These are phyloP conservation scores for Albugo laibachii DNA, from an alignment of 352 stramenopile species.

Conservation along the genomic window DNA sequence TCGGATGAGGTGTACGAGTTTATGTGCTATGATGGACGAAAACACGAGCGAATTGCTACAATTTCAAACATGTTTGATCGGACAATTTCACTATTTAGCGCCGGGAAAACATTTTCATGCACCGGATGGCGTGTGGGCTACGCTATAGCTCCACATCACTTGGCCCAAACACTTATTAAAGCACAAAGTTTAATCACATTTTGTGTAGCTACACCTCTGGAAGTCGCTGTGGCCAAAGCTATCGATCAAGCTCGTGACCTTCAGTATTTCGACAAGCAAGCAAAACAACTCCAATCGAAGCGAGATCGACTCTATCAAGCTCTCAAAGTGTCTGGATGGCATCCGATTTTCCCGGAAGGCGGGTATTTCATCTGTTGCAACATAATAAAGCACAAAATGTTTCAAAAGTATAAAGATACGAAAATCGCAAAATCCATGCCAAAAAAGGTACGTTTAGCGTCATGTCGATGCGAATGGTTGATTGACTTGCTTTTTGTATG, in stretches of 20 bases:
- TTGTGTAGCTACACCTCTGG: constrained; percentile 87
- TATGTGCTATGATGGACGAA: constrained; percentile 79
- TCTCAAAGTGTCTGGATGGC: constrained; percentile 65
- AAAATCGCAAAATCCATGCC: constrained; percentile 24
- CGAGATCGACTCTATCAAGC: constrained; percentile 67
- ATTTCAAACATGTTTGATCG: constrained; percentile 73
- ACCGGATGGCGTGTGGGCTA: constrained; percentile 87
- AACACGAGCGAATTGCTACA: constrained; percentile 45
- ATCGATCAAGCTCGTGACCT: constrained; percentile 77
- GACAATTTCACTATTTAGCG: constrained; percentile 84
- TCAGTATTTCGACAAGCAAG: constrained; percentile 67
- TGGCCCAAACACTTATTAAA: constrained; percentile 43
- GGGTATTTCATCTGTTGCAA: constrained; percentile 92
- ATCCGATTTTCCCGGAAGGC: constrained; percentile 81
- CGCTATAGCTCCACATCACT: constrained; percentile 32
- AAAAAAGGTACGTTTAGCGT: constrained; percentile 20
- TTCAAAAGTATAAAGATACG: constrained; percentile 46
- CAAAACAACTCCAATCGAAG: constrained; percentile 49
- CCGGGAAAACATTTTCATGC: constrained; percentile 87
- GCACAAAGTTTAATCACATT: constrained; percentile 81
- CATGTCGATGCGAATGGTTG: neutral
- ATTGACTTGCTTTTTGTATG: neutral
- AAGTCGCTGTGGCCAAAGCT: constrained; percentile 81
- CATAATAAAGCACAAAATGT: constrained; percentile 39
- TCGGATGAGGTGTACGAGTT: constrained; percentile 99